Conservation (phyloP, 768 basidiomycete genomes). For the Butyriboletus loyo region DNA sequence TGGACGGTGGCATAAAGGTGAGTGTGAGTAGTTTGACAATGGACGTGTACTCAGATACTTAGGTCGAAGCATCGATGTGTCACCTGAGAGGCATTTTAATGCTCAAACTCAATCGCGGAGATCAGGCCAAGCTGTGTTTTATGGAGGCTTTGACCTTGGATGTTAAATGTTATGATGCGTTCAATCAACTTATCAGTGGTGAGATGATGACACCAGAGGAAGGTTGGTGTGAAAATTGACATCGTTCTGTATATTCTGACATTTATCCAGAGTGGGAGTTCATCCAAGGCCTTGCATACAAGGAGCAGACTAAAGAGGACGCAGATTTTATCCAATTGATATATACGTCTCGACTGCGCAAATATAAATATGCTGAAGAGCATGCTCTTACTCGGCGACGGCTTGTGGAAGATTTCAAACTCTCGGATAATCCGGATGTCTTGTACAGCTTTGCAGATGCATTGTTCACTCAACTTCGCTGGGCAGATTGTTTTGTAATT, state of each 20-base stretch:
- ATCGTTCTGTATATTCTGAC: constrained; percentile 2
- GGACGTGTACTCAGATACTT: constrained; percentile 1
- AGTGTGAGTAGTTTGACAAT: constrained; percentile 11
- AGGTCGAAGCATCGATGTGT: constrained; percentile 98
- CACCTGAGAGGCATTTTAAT: constrained; percentile 90
- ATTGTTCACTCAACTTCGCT: constrained; percentile 82
- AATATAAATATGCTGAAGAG: constrained; percentile 82
- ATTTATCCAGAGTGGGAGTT: constrained; percentile 88
- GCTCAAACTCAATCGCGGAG: constrained; percentile 87
- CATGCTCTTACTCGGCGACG: constrained; percentile 75
- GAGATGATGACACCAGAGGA: constrained; percentile 97
- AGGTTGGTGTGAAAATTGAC: constrained; percentile 50
- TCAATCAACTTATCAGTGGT: constrained; percentile 83
- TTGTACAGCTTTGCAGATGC: constrained; percentile 89
- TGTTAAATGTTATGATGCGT: constrained; percentile 96
- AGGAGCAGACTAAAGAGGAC: constrained; percentile 81
- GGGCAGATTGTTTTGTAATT: constrained; percentile 91
- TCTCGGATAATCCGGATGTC: constrained; percentile 92
- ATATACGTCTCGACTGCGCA: constrained; percentile 87
- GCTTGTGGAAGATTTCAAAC: constrained; percentile 78
- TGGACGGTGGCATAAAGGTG: constrained; percentile 95
- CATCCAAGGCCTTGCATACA: constrained; percentile 78
- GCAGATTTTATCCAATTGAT: constrained; percentile 90
- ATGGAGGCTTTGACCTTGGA: constrained; percentile 94
- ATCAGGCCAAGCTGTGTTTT: constrained; percentile 91